Conservation (phyloP, 495 filamentous ascomycete genomes). For the Aspergillus haitiensis region DNA sequence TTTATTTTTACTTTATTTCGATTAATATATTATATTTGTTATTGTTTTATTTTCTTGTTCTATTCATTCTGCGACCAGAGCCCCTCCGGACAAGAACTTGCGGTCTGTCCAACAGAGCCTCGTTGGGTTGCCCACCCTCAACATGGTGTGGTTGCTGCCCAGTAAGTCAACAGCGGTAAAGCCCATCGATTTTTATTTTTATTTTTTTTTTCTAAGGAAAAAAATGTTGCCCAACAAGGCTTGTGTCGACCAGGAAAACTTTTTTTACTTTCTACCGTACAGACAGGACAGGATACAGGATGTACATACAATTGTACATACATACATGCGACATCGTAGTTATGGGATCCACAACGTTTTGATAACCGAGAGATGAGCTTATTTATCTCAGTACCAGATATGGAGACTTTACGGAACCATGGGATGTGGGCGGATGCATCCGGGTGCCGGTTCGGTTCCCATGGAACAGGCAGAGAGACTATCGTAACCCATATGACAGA, state of each 20-base stretch:
- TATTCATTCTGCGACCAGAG: slow-evolving; percentile 4
- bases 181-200: slow-evolving; percentile 26
- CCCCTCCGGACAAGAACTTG: slow-evolving; percentile 29
- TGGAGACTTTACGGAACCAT: slow-evolving; percentile 7
- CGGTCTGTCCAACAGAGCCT: slow-evolving; percentile 37
- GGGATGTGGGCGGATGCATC: slow-evolving; percentile 11
- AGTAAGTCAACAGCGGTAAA: slow-evolving; percentile 41
- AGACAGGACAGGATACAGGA: too few relatives aligned
- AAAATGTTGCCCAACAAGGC: slow-evolving; percentile 38
- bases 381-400: background rate
- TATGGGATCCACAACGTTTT: slow-evolving; percentile 4
- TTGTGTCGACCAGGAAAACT: background rate
- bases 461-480: slow-evolving; percentile 14
- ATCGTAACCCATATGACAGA: background rate
- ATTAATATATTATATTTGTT: background rate
- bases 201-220: too few relatives aligned
- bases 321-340: background rate
- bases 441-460: slow-evolving; percentile 5
- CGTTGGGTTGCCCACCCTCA: slow-evolving; percentile 19
- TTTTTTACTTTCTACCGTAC: background rate
- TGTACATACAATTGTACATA: background rate
- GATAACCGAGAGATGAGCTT: slow-evolving; percentile 4
- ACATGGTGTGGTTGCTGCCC: slow-evolving; percentile 42
- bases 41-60: slow-evolving; percentile 6
- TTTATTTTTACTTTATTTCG: background rate